phyloP scores from a whole-genome alignment of 2,329 filamentous ascomycete species.

The Mycosphaerella sp. region DNA sequence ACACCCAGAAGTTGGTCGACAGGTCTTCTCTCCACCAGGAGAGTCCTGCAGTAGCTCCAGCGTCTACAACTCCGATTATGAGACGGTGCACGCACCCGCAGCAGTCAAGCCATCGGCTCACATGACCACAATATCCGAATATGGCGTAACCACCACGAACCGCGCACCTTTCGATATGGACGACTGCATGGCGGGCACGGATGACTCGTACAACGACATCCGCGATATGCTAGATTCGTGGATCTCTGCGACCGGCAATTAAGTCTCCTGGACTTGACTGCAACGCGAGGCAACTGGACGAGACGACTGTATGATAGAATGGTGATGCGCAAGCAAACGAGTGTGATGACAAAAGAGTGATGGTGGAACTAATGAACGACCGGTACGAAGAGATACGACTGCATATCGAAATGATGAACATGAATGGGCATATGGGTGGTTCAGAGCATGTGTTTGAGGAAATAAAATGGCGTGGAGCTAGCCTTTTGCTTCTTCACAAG shows the following conservation, averaged over 20 bases:
- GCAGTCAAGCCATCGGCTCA: slow-evolving; percentile 17
- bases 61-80: slow-evolving; percentile 27
- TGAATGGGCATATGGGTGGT: slow-evolving; percentile 8
- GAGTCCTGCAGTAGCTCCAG: slow-evolving; percentile 27
- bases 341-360: slow-evolving; percentile 12
- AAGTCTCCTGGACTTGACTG: slow-evolving; percentile 3
- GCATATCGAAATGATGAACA: slow-evolving; percentile 6
- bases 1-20: slow-evolving; percentile 23
- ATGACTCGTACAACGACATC: slow-evolving; percentile 21
- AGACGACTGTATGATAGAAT: slow-evolving; percentile 7
- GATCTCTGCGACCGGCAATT: slow-evolving; percentile 17
- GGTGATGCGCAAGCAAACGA: slow-evolving; percentile 5
- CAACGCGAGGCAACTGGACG: slow-evolving; percentile 3
- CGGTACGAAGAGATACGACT: slow-evolving; percentile 11
- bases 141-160: slow-evolving; percentile 62
- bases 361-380: slow-evolving; percentile 16
- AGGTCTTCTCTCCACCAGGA: slow-evolving; percentile 28
- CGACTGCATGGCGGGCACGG: slow-evolving; percentile 15
- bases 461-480: background rate
- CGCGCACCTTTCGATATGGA: slow-evolving; percentile 42
- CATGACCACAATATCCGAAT: slow-evolving; percentile 68
- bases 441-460: background rate
- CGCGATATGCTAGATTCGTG: slow-evolving; percentile 25
- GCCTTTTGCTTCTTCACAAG: slow-evolving; percentile 3
- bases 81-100: slow-evolving; percentile 19